A percentile compares a stretch with the other conserved stretches of the same genome.
Conservation (phyloP, 2,329 filamentous ascomycete genomes). For the Claviceps arundinis region DNA sequence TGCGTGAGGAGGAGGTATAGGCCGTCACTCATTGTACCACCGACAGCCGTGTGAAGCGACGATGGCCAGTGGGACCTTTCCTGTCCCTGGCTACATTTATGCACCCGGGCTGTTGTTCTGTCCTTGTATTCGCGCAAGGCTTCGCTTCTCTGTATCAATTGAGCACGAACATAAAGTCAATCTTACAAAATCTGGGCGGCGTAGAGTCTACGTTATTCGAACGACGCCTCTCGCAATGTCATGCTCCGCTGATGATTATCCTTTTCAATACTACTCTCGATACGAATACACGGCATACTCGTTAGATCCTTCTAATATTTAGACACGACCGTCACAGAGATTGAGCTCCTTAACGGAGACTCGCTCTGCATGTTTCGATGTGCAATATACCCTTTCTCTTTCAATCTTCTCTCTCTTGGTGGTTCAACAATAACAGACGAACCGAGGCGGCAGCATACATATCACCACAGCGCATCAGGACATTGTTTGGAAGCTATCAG, state of each 20-base stretch:
- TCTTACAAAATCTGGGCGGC: not conserved
- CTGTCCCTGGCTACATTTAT: not conserved
- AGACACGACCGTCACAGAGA: not conserved
- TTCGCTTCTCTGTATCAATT: not conserved
- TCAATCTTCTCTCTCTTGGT: not conserved
- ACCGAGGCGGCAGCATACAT: not conserved
- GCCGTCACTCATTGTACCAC: not conserved
- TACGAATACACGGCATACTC: slow-evolving; percentile 4
- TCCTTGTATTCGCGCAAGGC: not conserved
- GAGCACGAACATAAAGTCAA: not conserved
- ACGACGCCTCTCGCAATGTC: not conserved
- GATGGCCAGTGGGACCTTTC: not conserved
- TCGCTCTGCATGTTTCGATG: not conserved
- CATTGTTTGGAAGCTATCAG: too few relatives aligned
- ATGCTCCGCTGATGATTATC: slow-evolving; percentile 2
- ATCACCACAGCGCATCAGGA: too few relatives aligned
- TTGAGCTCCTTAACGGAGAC: slow-evolving; percentile 3
- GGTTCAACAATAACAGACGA: not conserved
- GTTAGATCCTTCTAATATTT: slow-evolving; percentile 5
- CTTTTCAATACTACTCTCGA: not conserved
- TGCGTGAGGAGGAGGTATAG: slow-evolving; percentile 19
- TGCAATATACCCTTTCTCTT: not conserved
- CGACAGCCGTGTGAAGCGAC: not conserved
- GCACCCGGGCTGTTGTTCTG: not conserved
- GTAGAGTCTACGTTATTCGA: not conserved